These are phyloP conservation scores for Lentithecium fluviatile DNA, from an alignment of 495 filamentous ascomycete species.

Conservation along the genomic window DNA sequence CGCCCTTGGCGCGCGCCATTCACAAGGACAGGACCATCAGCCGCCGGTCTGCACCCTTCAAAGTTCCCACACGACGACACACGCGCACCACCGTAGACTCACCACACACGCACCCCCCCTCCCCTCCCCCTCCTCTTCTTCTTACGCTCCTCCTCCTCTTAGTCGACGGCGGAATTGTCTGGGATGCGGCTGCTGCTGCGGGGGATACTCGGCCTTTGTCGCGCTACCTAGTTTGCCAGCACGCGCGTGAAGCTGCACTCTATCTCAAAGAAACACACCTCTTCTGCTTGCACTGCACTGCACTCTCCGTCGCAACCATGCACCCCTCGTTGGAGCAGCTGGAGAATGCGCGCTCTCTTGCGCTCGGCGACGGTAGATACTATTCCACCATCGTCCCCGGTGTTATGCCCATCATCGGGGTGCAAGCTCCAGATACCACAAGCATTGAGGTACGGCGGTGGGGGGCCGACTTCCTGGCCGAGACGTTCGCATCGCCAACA, in stretches of 20 bases:
- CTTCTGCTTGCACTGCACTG: constrained; percentile 17
- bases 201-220: constrained; percentile 19
- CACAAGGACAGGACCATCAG: background rate
- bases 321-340: constrained; percentile 63
- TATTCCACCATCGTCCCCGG: constrained; percentile 89
- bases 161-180: background rate
- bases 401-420: constrained; percentile 82
- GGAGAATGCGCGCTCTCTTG: constrained; percentile 80
- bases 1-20: background rate
- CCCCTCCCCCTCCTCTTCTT: background rate
- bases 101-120: background rate
- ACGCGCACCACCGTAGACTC: background rate
- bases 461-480: constrained; percentile 94
- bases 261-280: constrained; percentile 20
- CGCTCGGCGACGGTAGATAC: constrained; percentile 74
- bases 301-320: constrained; percentile 20
- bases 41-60: background rate
- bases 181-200: constrained; percentile 7
- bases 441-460: constrained; percentile 81
- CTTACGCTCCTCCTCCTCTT: constrained; percentile 12
- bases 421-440: constrained; percentile 50
- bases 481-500: constrained; percentile 87
- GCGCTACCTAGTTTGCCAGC: constrained; percentile 19
- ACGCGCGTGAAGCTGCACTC: constrained; percentile 14
- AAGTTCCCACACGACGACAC: no score